A percentile compares a stretch with the other conserved stretches of the same genome.
phyloP scores from a whole-genome alignment of 169 alveolate genomes.

The Cryptosporidium baileyi region DNA sequence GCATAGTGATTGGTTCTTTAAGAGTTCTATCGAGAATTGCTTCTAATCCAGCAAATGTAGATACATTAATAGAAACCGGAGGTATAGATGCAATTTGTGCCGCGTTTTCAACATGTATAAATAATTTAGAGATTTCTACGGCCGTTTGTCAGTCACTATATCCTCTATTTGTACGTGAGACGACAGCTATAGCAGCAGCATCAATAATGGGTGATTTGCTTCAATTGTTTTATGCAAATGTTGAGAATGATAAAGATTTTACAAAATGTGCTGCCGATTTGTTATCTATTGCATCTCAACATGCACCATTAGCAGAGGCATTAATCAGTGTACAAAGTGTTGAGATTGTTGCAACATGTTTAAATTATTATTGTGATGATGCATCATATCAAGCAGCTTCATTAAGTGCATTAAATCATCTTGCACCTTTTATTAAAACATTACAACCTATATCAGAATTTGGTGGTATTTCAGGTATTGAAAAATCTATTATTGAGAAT shows the following conservation, averaged over 20 bases:
- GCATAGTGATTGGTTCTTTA: conserved; percentile 85
- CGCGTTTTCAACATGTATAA: conserved; percentile 84
- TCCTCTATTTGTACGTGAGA: conserved; percentile 74
- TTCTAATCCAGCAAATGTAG: conserved; percentile 84
- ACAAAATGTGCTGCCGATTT: conserved; percentile 66
- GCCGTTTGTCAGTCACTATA: conserved; percentile 86
- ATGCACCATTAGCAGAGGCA: conserved; percentile 84
- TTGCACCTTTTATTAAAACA: conserved; percentile 82
- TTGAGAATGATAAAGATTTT: conserved; percentile 59
- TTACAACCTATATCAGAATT: conserved; percentile 84
- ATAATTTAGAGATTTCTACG: conserved; percentile 80
- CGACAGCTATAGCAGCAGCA: conserved; percentile 64
- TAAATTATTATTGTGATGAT: conserved; percentile 86
- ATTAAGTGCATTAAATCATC: conserved; percentile 81
- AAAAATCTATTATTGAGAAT: conserved; percentile 81
- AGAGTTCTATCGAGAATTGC: conserved; percentile 87
- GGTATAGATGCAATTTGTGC: conserved; percentile 87
- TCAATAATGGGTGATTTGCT: conserved; percentile 55
- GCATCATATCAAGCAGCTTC: conserved; percentile 82
- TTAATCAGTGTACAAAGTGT: conserved; percentile 85
- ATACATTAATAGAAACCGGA: conserved; percentile 81
- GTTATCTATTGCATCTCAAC: conserved; percentile 84
- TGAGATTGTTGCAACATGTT: conserved; percentile 88
- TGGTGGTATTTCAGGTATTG: conserved; percentile 89
- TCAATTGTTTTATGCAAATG: conserved; percentile 48